Conservation (phyloP, 2,329 filamentous ascomycete species). For the Cercospora sp. region DNA sequence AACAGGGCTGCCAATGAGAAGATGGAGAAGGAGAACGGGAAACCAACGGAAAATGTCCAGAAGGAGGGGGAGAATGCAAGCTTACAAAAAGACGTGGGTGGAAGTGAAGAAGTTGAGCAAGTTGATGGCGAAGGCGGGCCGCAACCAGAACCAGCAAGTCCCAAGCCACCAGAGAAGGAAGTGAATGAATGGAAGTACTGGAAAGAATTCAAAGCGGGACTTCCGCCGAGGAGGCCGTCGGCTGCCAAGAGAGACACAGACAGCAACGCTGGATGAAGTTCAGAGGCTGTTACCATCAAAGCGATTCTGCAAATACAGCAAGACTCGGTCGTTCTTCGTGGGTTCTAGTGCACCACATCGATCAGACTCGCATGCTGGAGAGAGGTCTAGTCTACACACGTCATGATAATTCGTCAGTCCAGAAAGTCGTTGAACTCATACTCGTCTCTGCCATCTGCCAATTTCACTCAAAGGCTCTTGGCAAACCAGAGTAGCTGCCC, state of each 20-base stretch:
- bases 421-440: not conserved
- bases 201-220: not conserved
- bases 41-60: too few species aligned
- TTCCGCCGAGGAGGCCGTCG: not conserved
- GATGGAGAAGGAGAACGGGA: too few species aligned
- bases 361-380: not conserved
- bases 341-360: not conserved
- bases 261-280: not conserved
- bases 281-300: too few species aligned
- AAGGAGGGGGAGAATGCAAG: not conserved
- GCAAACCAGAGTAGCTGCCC: slow-evolving; percentile 15
- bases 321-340: too few species aligned
- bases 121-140: not conserved
- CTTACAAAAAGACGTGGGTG: not conserved
- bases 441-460: not conserved
- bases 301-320: too few species aligned
- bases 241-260: not conserved
- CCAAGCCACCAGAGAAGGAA: not conserved
- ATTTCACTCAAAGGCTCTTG: not conserved
- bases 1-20: too few species aligned
- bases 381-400: not conserved
- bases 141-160: not conserved
- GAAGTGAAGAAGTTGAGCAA: too few species aligned
- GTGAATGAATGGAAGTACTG: not conserved
- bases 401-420: not conserved